Evolutionary conservation across 164 flowering plant genomes (phyloP).

Genomic region (Taxillus chinensis): DNA sequence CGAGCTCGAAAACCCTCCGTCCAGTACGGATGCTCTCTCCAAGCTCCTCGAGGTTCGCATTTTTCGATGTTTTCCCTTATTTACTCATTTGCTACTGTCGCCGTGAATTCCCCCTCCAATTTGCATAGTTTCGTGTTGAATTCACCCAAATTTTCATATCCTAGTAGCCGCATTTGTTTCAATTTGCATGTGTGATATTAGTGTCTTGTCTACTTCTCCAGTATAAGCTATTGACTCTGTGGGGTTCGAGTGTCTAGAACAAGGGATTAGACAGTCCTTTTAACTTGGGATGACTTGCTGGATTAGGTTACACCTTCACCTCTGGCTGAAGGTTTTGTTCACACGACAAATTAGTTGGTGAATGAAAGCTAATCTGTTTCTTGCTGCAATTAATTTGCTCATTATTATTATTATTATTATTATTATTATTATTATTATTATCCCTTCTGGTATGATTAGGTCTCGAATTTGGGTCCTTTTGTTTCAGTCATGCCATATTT

Average conservation of each 20-base stretch:
- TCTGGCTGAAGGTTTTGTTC: too few species aligned
- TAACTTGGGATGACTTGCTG: not conserved
- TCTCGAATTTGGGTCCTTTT: too few species aligned
- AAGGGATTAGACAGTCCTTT: not conserved
- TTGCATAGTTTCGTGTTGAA: not conserved
- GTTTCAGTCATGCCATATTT: too few species aligned
- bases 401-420: too few species aligned
- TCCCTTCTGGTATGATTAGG: too few species aligned
- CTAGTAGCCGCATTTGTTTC: not conserved
- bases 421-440: too few species aligned
- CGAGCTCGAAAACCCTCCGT: constrained; percentile 66
- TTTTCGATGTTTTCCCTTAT: not conserved
- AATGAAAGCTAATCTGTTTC: too few species aligned
- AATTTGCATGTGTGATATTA: not conserved
- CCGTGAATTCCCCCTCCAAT: not conserved
- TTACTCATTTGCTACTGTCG: not conserved
- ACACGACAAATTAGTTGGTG: too few species aligned
- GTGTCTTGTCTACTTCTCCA: not conserved
- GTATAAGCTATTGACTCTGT: not conserved
- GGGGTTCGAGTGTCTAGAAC: not conserved
- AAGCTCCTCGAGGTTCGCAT: constrained; percentile 69
- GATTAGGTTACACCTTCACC: not conserved
- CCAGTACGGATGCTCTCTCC: constrained; percentile 62
- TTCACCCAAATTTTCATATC: not conserved
- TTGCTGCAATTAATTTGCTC: too few species aligned